Evolutionary conservation across 805 yeast species (phyloP), one percentile per base, ranked within the genome.

Genomic region (Candida hungchunana): DNA sequence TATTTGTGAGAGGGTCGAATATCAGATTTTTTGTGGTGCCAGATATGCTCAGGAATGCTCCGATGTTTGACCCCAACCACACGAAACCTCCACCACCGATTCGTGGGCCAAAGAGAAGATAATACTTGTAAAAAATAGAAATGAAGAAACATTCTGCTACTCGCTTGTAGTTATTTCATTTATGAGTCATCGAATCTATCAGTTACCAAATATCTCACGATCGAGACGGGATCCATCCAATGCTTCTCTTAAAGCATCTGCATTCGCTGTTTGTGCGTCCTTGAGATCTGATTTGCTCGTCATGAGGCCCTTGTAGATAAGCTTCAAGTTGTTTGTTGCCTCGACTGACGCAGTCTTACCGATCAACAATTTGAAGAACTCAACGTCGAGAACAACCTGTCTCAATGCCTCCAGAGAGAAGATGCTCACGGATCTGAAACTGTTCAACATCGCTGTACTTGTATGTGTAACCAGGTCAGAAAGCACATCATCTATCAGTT

Each of bases 1-100:
- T 88, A 4, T 89, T 86, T 57, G 77, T 90, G 4, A 75, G 98
- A 50, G 98, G 98, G 2, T 86, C 96, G 1, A 89, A 84, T 62
- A 77, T 90, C 17, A 74, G 88, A 42, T 82, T 87, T 59, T 72
- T 93, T 44, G 76, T 81, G 15, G 79, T 93, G 6, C 98, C 98
- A 0, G 97, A 90, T 33, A 79, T 89, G 61, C 69, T 90, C 34
- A 73, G 71, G 49, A 77, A 87, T 56, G 96, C 97, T 1, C 97
- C 97, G 11, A 75, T 89, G 79, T 82, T 90, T 50, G 79, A 77
- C 47, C 63, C 67, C 55, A 61, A 72, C 59, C 56, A 66, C 33
- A 73, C 72, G 17, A 79, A 73, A 55, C 87, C 86, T 4, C 74
- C 77, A 32, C 86, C 87, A 14, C 88, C 88, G 7, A 71, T 79